These are phyloP conservation scores for Candida yuanshanica DNA, from an alignment of 805 yeast genomes.

Conservation along the genomic window DNA sequence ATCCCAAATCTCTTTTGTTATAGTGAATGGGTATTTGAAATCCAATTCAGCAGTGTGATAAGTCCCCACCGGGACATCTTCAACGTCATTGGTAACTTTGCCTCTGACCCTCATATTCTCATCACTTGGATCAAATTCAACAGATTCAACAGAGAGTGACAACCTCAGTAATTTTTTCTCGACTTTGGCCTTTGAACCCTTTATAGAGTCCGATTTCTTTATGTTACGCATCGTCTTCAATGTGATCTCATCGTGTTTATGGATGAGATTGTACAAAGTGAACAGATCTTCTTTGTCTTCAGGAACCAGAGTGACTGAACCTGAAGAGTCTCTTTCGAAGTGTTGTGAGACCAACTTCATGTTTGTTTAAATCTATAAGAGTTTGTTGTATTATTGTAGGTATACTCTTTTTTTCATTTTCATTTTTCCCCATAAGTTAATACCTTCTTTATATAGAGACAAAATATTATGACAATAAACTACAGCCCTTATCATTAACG, in stretches of 20 bases:
- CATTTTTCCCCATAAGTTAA: no score
- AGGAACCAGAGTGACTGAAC: slow-evolving; percentile 62
- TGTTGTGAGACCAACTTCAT: slow-evolving; percentile 54
- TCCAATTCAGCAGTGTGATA: slow-evolving; percentile 84
- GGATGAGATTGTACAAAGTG: slow-evolving; percentile 76
- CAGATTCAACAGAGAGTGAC: slow-evolving; percentile 54
- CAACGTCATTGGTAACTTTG: slow-evolving; percentile 55
- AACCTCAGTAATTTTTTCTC: slow-evolving; percentile 59
- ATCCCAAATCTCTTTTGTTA: slow-evolving; percentile 80
- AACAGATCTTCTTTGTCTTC: slow-evolving; percentile 92
- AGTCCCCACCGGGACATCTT: slow-evolving; percentile 77
- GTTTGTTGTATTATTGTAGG: background rate
- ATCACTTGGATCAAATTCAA: slow-evolving; percentile 76
- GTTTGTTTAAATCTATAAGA: no score
- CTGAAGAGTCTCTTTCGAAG: slow-evolving; percentile 56
- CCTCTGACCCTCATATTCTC: slow-evolving; percentile 79
- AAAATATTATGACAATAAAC: no score
- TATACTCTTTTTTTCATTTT: no score
- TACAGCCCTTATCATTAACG: no score
- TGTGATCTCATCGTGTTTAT: slow-evolving; percentile 68
- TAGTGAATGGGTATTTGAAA: slow-evolving; percentile 58
- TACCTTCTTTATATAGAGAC: no score
- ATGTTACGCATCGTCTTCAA: slow-evolving; percentile 66
- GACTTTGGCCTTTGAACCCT: slow-evolving; percentile 14
- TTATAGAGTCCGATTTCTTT: slow-evolving; percentile 25